phyloP scores from a whole-genome alignment of 2,329 filamentous ascomycete species.

The Scytalidium sp. region DNA sequence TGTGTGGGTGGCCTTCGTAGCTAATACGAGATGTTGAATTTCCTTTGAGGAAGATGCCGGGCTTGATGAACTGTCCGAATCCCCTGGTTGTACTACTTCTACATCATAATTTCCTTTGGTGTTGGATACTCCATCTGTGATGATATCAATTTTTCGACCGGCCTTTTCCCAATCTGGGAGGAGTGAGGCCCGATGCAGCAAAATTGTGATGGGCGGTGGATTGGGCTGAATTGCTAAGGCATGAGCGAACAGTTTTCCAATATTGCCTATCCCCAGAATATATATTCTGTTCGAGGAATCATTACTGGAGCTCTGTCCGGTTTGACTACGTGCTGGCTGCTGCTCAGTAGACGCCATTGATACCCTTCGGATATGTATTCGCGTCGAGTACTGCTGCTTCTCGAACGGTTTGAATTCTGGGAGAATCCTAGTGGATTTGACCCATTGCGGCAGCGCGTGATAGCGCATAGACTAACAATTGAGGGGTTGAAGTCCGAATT shows the following conservation, averaged over 20 bases:
- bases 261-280: constrained; percentile 76
- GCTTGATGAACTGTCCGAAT: background rate
- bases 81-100: constrained; percentile 12
- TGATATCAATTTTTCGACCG: constrained; percentile 15
- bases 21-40: constrained; percentile 73
- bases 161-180: constrained; percentile 42
- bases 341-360: background rate
- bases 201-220: constrained; percentile 72
- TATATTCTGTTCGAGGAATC: constrained; percentile 54
- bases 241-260: constrained; percentile 77
- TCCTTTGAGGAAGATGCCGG: background rate
- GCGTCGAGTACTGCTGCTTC: background rate
- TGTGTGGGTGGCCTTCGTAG: constrained; percentile 71
- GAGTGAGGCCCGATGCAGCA: constrained; percentile 63
- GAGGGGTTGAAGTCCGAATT: background rate
- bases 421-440: background rate
- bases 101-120: constrained; percentile 16
- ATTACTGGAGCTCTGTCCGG: background rate
- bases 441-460: background rate
- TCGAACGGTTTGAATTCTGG: background rate
- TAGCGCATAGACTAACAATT: background rate
- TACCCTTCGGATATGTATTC: background rate
- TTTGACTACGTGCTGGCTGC: background rate
- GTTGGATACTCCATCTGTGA: constrained; percentile 16
- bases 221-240: constrained; percentile 53